phyloP scores from a whole-genome alignment of 257 asterid genomes.

The Craterostigma plantagineum region DNA sequence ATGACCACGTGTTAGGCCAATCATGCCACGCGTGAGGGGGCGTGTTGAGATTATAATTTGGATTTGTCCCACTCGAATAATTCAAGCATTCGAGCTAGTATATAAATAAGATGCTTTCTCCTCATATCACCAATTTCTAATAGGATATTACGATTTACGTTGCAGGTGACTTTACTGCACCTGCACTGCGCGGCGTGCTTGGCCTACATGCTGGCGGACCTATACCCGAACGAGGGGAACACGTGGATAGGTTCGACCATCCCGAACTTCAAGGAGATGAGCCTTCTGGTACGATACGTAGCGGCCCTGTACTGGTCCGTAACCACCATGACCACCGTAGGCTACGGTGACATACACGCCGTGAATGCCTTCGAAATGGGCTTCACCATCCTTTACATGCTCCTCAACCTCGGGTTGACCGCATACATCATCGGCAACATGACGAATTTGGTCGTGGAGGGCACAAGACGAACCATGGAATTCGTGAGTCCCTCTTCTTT shows the following conservation, averaged over 20 bases:
- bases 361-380: conserved; percentile 66
- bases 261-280: conserved; percentile 48
- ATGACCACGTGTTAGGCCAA: too few relatives aligned
- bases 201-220: conserved; percentile 52
- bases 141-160: not conserved
- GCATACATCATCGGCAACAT: conserved; percentile 95
- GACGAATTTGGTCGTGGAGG: conserved; percentile 90
- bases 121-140: too few relatives aligned
- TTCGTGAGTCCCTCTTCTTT: conserved; percentile 33
- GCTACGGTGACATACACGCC: conserved; percentile 89
- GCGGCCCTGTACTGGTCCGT: conserved; percentile 74
- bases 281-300: conserved; percentile 39
- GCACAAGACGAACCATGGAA: conserved; percentile 89
- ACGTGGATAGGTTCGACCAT: conserved; percentile 59
- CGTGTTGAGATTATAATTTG: too few relatives aligned
- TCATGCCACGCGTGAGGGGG: too few relatives aligned
- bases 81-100: too few relatives aligned
- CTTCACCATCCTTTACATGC: conserved; percentile 62
- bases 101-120: too few relatives aligned
- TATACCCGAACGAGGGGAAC: conserved; percentile 50
- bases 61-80: too few relatives aligned
- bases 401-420: conserved; percentile 67
- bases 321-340: conserved; percentile 90
- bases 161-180: conserved; percentile 53
- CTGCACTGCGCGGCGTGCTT: conserved; percentile 85